A percentile compares a stretch with the other conserved stretches of the same genome.
Evolutionary conservation across 345 rosid genomes (phyloP).

Genomic region (Excoecaria agallocha): DNA sequence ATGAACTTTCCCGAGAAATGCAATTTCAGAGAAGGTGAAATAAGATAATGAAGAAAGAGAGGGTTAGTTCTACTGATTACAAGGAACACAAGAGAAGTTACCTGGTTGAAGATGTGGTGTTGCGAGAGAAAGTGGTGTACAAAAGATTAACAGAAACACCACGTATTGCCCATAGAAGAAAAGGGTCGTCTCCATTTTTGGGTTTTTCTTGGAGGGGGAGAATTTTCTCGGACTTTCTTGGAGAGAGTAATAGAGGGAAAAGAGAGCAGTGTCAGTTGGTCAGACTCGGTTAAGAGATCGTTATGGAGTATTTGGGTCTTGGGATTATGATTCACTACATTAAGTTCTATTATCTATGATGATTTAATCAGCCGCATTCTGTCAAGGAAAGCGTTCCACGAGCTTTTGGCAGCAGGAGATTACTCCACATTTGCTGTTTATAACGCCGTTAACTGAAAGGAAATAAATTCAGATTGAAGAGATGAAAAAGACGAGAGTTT

Average conservation of each 20-base stretch:
- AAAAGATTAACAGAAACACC: slow-evolving; percentile 36
- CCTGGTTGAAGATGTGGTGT: slow-evolving; percentile 38
- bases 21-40: slow-evolving; percentile 9
- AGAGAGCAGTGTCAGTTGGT: slow-evolving; percentile 9
- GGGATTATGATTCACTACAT: neutral
- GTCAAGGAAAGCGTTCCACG: too few relatives aligned
- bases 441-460: too few relatives aligned
- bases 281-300: slow-evolving; percentile 15
- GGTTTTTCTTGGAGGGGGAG: slow-evolving; percentile 10
- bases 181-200: slow-evolving; percentile 13
- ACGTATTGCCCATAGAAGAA: slow-evolving; percentile 17
- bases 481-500: too few relatives aligned
- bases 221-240: slow-evolving; percentile 5
- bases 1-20: neutral
- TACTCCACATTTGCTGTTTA: too few relatives aligned
- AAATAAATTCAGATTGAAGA: too few relatives aligned
- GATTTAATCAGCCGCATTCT: too few relatives aligned
- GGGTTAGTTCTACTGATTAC: neutral
- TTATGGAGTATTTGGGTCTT: neutral
- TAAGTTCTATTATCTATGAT: neutral
- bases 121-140: slow-evolving; percentile 31
- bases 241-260: neutral
- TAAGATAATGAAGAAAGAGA: neutral
- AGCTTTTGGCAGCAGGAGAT: too few relatives aligned
- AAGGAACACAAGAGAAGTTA: neutral